Evolutionary conservation across 805 yeast genomes (phyloP), one percentile per base, ranked within the genome.

Genomic region (Wickerhamia fluorescens): DNA sequence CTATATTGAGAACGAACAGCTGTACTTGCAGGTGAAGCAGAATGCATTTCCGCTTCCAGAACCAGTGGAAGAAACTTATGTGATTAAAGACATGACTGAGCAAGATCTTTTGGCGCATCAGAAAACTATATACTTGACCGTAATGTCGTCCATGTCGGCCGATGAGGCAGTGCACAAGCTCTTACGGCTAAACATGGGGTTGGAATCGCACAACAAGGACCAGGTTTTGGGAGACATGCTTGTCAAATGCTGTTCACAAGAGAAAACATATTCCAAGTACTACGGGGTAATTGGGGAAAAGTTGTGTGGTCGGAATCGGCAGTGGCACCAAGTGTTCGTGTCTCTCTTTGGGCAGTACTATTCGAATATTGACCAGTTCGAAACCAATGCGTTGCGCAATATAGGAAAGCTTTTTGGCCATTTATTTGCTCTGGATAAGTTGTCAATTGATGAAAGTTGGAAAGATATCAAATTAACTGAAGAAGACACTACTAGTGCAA

Each of bases 151-250:
- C 35, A 73, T 89, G 78, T 78, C 94, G 0, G 76, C 88, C 4
- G 95, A 85, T 41, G 98, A 92, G 60, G 89, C 95, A 1, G 87
- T 85, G 1, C 97, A 88, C 51, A 88, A 88, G 51, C 56, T 92
- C 5, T 42, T 83, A 23, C 72, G 70, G 44, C 44, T 83, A 14
- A 47, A 41, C 7, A 40, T 47, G 16, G 17, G 28, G 25, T 30
- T 30, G 13, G 35, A 35, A 16, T 33, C 35, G 26, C 16, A 23
- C 14, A 28, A 60, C 6, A 63, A 71, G 25, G 73, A 77, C 40
- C 53, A 53, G 4, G 69, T 71, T 40, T 62, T 85, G 9, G 75
- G 73, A 6, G 87, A 81, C 40, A 81, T 83, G 73, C 56, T 89
- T 4, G 61, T 85, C 9, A 81, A 80, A 49, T 75, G 89, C 35